Evolutionary conservation across 2,329 filamentous ascomycete species (phyloP).

Genomic region (Aspergillus piperis): DNA sequence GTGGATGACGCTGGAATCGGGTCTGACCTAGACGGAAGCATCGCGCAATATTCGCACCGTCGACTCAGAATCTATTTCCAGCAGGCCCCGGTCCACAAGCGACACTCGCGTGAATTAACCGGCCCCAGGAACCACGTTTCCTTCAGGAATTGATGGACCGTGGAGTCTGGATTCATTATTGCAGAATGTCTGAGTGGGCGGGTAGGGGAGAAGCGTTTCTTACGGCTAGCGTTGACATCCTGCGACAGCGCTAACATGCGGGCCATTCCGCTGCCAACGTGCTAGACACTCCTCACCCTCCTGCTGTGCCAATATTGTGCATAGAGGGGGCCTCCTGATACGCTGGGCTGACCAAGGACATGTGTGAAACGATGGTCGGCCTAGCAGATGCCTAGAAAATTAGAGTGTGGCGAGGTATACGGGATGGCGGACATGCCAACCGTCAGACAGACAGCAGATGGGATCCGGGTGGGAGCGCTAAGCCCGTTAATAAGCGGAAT

Average conservation of each 20-base stretch:
- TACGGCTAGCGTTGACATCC: background rate
- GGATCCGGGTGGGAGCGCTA: slow-evolving; percentile 2
- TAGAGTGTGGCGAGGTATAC: background rate
- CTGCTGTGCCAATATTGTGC: background rate
- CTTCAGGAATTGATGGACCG: background rate
- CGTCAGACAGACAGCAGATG: background rate
- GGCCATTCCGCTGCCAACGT: slow-evolving; percentile 5
- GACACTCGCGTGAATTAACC: background rate
- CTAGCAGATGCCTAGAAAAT: background rate
- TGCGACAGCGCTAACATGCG: slow-evolving; percentile 2
- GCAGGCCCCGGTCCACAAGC: background rate
- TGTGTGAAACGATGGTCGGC: background rate
- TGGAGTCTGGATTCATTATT: background rate
- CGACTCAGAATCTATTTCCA: background rate
- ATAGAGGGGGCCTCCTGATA: background rate
- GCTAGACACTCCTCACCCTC: background rate
- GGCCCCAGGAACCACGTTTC: slow-evolving; percentile 8
- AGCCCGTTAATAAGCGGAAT: background rate
- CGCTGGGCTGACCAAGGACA: background rate
- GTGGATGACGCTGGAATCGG: slow-evolving; percentile 4
- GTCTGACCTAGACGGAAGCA: slow-evolving; percentile 2
- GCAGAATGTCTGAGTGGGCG: background rate
- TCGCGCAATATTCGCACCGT: background rate
- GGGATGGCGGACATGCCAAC: background rate
- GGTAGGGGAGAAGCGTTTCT: background rate